These are phyloP conservation scores for Gloeopeniophorella convolvens DNA, from an alignment of 768 basidiomycete species.

Conservation along the genomic window DNA sequence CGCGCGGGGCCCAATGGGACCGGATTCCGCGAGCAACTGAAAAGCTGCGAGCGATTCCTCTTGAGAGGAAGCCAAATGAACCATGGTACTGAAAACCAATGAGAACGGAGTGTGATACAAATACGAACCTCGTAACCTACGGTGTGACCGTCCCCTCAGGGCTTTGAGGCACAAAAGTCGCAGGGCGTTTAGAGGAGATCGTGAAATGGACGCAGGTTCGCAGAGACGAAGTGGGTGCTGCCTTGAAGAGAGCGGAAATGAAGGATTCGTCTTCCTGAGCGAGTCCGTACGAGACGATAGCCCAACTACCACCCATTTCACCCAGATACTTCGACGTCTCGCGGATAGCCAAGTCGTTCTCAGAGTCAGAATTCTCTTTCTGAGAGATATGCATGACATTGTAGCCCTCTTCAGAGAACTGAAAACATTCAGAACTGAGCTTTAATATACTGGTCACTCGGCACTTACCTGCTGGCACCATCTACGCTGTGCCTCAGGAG, in stretches of 20 bases:
- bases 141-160: conserved; percentile 24
- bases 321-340: conserved; percentile 7
- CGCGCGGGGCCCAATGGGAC: conserved; percentile 24
- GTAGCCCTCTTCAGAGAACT: conserved; percentile 38
- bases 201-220: conserved; percentile 34
- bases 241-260: conserved; percentile 8
- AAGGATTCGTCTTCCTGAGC: conserved; percentile 19
- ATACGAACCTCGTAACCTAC: conserved; percentile 21
- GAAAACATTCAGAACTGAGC: not conserved
- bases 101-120: not conserved
- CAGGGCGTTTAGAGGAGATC: conserved; percentile 25
- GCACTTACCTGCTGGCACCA: conserved; percentile 34
- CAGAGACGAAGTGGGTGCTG: conserved; percentile 16
- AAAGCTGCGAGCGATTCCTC: conserved; percentile 30
- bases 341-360: conserved; percentile 21
- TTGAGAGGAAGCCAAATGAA: conserved; percentile 34
- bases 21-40: conserved; percentile 23
- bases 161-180: conserved; percentile 27
- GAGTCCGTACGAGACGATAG: conserved; percentile 30
- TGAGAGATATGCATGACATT: conserved; percentile 28
- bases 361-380: conserved; percentile 15
- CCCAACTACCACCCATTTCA: conserved; percentile 22
- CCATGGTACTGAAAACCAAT: conserved; percentile 25
- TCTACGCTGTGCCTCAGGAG: conserved; percentile 27
- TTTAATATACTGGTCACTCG: not conserved